Evolutionary conservation across 2,329 filamentous ascomycete species (phyloP), one percentile per base, ranked within the genome.

Genomic region (Fusarium marasasianum): DNA sequence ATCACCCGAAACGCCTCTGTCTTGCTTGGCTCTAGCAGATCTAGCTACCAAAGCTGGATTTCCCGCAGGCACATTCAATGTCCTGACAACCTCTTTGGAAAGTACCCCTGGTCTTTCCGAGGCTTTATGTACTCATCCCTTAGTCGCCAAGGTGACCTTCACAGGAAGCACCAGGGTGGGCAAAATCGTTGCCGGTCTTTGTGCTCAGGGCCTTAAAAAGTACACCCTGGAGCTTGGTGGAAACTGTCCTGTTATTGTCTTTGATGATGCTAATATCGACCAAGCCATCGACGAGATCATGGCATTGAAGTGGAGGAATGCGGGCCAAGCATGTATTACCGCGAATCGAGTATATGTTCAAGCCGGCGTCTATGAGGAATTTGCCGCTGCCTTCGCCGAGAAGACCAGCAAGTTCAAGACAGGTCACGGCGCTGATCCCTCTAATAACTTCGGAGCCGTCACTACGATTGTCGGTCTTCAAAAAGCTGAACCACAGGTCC

Each of bases 121-220:
- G 82, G 8, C 81, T 87, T 5, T 87, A 84, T 71, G 41, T 84
- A 87, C 64, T 82, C 81, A 1, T 17, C 20, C 26, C 17, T 22
- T 47, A 15, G 45, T 47, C 18, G 45, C 66, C 80, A 15, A 95
- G 79, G 86, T 96, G 64, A 93, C 92, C 68, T 96, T 95, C 76
- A 96, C 93, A 0, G 93, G 94, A 22, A 91, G 89, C 75, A 94
- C 93, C 0, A 82, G 84, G 0, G 89, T 94, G 0, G 93, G 93
- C 6, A 88, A 90, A 50, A 91, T 91, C 68, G 86, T 94, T 54
- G 89, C 91, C 1, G 81, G 84, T 4, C 85, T 86, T 4, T 90
- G 90, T 8, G 91, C 90, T 6, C 87, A 88, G 75, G 85, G 90
- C 62, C 83, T 93, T 50, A 94, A 94, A 81, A 91, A 91, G 1